Evolutionary conservation across 352 stramenopile genomes (phyloP), one percentile per base, ranked within the genome.

Genomic region (Globisporangium paroecandrum): DNA sequence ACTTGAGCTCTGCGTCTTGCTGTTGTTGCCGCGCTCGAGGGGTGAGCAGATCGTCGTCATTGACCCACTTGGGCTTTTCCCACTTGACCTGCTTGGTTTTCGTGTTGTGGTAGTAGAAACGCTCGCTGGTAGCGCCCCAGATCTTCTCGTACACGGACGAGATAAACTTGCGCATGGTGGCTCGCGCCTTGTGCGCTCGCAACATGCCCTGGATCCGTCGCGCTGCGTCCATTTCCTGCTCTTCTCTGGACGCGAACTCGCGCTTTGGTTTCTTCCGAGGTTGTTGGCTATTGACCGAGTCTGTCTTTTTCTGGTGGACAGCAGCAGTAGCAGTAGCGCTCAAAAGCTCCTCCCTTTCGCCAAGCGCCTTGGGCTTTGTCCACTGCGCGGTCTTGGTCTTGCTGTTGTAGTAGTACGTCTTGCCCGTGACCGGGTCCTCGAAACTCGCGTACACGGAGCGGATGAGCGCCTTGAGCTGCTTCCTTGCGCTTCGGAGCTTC

Each of bases 41-140:
- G 15, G 83, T 90, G 58, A 75, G 64, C 32, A 94, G 68, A 51
- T 92, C 82, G 38, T 65, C 74, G 55, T 94, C 86, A 64, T 69
- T 81, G 24, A 92, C 82, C 81, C 79, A 92, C 1, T 73, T 73
- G 15, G 85, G 87, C 22, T 83, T 81, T 57, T 78, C 72, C 87
- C 87, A 95, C 62, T 79, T 89, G 6, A 92, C 86, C 43, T 77
- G 61, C 51, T 89, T 78, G 22, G 82, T 91, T 25, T 72, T 75
- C 8, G 79, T 91, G 70, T 95, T 95, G 69, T 91, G 86, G 57
- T 93, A 95, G 75, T 91, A 95, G 58, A 89, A 93, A 0, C 77
- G 76, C 25, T 71, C 61, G 1, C 72, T 73, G 6, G 43, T 29
- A 9, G 34, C 54, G 66, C 93, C 83, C 82, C 82, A 94, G 64